Base-by-base conservation (phyloP, 2,329 filamentous ascomycete species). In the Fusarium sulawesiense region DNA sequence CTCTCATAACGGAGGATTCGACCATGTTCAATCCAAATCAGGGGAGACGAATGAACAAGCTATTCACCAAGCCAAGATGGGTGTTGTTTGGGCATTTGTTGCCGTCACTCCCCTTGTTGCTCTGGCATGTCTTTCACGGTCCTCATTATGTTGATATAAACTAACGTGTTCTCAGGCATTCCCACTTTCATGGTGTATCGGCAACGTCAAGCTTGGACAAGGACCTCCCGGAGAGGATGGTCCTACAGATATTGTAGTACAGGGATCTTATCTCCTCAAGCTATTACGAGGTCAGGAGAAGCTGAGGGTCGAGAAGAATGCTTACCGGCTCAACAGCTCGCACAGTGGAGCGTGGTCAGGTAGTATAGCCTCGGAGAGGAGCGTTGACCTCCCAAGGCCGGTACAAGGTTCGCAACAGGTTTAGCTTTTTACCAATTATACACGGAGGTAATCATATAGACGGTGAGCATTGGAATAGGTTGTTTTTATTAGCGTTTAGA, bases 81-180 rank as follows among this genome's bases (percentile, higher is more conserved):
- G 88, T 1, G 87, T 91, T n/a, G 87, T 89, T 67, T 90, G 89
- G 86, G 87, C 89, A 0, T 90, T 90, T 71, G 83, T 91, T 41
- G 81, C 88, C 0, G 84, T 92, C 40, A 78, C 87, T 14, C 89
- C 89, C 0, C 85, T 92, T 60, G 83, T 91, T 78, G 76, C 80
- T 27, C 29, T 81, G 62, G 82, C 81, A 70, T 67, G 79, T 73
- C 18, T 3, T 12, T 32, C 3, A 16, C 7, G 6, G 12, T n/a
- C 18, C 18, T 27, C 13, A 8, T 7, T 30, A 4, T 29, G 10
- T 47, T 12, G 9, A 21, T 6, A 18, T 30, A 9, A 27, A 18
- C 63, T 74, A 48, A 75, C 44, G 16, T 29, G 10, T 12, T 20
- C 44, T n/a, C 14, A 78, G 74, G 71, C 75, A 11, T 75, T 75